Evolutionary conservation across 805 yeast species (phyloP).

Genomic region (Wickerhamomyces sydowiorum): DNA sequence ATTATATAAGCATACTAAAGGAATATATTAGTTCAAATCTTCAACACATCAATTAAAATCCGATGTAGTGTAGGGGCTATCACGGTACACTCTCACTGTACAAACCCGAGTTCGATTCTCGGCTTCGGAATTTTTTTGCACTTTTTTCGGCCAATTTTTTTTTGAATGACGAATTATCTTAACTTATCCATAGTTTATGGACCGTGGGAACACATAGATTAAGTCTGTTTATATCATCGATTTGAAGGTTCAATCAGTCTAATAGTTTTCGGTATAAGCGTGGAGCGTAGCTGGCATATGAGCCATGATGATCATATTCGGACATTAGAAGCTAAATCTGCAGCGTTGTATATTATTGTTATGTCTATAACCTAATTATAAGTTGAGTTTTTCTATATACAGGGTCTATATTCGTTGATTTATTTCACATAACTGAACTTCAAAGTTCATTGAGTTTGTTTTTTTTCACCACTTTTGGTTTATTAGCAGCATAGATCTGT

Average conservation of each 20-base stretch:
- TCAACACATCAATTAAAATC: conserved; percentile 9
- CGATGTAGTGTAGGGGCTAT: conserved; percentile 29
- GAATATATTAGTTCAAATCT: background rate
- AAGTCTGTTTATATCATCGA: no score
- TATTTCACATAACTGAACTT: background rate
- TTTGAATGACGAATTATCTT: no score
- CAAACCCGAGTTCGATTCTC: conserved; percentile 30
- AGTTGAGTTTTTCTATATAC: background rate
- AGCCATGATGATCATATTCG: no score
- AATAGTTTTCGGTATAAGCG: no score
- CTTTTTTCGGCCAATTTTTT: no score
- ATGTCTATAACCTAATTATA: no score
- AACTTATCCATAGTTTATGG: no score
- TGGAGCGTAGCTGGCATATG: no score
- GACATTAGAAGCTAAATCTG: no score
- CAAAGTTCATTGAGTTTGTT: background rate
- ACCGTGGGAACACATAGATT: no score
- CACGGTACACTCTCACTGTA: conserved; percentile 29
- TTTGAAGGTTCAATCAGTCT: no score
- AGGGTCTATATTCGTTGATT: background rate
- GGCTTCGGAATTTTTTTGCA: conserved; percentile 24
- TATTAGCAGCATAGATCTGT: background rate
- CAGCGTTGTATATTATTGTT: no score
- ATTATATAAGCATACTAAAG: background rate
- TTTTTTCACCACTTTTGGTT: background rate